These are phyloP conservation scores for Porcisia deanei DNA, from an alignment of 208 protist species.

Conservation along the genomic window DNA sequence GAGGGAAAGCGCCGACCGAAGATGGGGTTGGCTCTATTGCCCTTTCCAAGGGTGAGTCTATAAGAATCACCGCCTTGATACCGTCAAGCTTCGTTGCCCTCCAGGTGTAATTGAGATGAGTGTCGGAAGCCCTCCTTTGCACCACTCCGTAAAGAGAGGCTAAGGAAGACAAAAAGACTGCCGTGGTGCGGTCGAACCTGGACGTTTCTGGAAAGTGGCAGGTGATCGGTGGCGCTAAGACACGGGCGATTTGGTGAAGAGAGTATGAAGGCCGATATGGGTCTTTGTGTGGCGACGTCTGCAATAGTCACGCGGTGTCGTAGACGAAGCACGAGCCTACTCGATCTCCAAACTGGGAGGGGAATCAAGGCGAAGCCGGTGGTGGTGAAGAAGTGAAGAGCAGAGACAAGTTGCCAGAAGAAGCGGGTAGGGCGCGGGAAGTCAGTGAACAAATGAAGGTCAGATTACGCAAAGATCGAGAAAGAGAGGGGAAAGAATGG, in stretches of 20 bases:
- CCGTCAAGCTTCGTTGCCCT: neutral
- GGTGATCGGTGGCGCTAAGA: neutral
- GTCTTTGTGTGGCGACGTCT: neutral
- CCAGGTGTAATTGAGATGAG: neutral
- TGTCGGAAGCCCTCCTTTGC: neutral
- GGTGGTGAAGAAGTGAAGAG: neutral
- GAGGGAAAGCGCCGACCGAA: no score
- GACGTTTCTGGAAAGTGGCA: neutral
- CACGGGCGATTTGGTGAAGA: neutral
- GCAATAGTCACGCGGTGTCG: neutral
- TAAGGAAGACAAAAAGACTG: neutral
- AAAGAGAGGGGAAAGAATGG: slow-evolving; percentile 7
- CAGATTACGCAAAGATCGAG: slow-evolving; percentile 4
- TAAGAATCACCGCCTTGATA: neutral
- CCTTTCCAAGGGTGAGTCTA: neutral
- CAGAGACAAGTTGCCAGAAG: slow-evolving; percentile 13
- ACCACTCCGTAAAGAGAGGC: neutral
- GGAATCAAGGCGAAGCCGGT: neutral
- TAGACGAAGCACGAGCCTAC: neutral
- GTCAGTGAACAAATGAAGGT: slow-evolving; percentile 2
- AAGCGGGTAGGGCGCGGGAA: neutral
- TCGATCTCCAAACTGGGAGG: neutral
- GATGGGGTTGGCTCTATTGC: no score
- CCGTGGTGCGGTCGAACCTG: neutral
- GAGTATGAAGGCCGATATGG: neutral